A percentile compares a stretch with the other conserved stretches of the same genome.
phyloP scores from a whole-genome alignment of 805 yeast genomes.

The Kluyveromyces aestuarii region DNA sequence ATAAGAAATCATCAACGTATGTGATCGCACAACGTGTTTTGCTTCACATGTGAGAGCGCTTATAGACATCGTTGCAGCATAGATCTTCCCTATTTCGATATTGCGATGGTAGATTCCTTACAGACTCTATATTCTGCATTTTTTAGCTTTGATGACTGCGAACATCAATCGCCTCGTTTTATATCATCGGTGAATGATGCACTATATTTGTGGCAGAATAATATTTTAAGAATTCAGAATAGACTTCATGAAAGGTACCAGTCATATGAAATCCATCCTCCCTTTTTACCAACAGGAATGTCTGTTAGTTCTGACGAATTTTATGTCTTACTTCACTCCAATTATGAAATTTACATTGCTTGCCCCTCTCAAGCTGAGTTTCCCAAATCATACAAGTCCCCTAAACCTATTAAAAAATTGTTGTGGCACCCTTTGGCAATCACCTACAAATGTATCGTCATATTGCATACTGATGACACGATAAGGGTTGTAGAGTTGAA shows the following conservation, averaged over 20 bases:
- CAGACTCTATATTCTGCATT: neutral
- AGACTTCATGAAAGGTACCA: neutral
- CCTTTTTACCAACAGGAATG: neutral
- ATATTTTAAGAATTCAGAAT: neutral
- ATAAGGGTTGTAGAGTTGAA: slow-evolving; percentile 17
- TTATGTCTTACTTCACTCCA: neutral
- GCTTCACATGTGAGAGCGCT: too few species aligned
- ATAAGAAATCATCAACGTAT: neutral
- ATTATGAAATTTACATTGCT: neutral
- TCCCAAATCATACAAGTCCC: neutral
- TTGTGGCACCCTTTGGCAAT: slow-evolving; percentile 36
- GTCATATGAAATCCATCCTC: neutral
- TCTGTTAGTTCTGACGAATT: neutral
- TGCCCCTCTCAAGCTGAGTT: neutral
- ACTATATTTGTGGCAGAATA: slow-evolving; percentile 1
- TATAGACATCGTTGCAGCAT: neutral
- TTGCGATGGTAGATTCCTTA: neutral
- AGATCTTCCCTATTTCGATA: too few species aligned
- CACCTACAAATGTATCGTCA: slow-evolving; percentile 15
- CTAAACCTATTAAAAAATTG: slow-evolving; percentile 29
- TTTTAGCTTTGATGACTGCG: slow-evolving; percentile 19
- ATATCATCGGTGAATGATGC: neutral
- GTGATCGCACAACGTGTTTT: too few species aligned
- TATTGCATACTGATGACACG: slow-evolving; percentile 17
- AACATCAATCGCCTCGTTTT: neutral